These are phyloP conservation scores for Annulohypoxylon nitens DNA, from an alignment of 495 filamentous ascomycete species.

Conservation along the genomic window DNA sequence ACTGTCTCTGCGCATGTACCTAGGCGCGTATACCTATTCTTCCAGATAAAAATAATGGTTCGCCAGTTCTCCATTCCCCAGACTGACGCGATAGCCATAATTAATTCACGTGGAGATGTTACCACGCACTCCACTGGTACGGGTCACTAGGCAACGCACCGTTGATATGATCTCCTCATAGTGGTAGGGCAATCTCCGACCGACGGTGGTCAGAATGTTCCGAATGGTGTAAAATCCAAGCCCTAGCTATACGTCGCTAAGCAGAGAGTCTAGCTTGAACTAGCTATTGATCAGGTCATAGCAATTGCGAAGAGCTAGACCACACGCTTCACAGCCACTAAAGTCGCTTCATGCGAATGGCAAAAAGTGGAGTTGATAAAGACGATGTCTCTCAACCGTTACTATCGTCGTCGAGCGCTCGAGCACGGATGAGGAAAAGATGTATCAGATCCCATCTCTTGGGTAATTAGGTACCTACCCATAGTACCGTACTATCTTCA, in stretches of 20 bases:
- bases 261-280: conserved; percentile 1
- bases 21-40: neutral
- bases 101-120: conserved; percentile 18
- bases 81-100: conserved; percentile 5
- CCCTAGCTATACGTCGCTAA: neutral
- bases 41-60: neutral
- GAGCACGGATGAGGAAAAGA: neutral
- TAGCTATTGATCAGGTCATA: neutral
- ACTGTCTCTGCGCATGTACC: neutral
- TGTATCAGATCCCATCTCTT: conserved; percentile 14
- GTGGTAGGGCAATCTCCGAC: neutral
- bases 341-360: neutral
- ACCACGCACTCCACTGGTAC: conserved; percentile 9
- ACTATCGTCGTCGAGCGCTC: neutral
- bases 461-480: neutral
- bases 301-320: neutral
- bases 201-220: neutral
- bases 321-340: neutral
- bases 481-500: neutral
- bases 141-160: conserved; percentile 1
- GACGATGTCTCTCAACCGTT: neutral
- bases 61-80: conserved; percentile 1
- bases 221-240: neutral
- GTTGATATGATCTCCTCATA: neutral
- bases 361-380: neutral